Base-by-base conservation (phyloP, 805 yeast species). In the Saccharomycopsis schoenii region DNA sequence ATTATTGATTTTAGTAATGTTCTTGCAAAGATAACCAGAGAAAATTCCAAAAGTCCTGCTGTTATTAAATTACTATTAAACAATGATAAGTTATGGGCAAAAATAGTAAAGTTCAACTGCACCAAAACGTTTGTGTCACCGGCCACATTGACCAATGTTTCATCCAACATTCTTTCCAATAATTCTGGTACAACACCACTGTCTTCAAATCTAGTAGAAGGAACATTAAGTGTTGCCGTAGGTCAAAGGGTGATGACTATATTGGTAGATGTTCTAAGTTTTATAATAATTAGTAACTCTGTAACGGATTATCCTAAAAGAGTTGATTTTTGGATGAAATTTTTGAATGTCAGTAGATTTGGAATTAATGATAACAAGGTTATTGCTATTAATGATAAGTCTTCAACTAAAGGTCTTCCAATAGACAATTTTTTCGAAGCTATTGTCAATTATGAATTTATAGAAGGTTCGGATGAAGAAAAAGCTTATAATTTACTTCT, bases 311-410 rank as follows among this genome's bases (percentile, higher is more conserved):
- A 56, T 21, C 37, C 37, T 41, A 47, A 56, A 24, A 42, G 58
- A 42, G 51, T 56, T n/a, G 54, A 43, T 29, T 5, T 40, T 34
- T 56, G 58, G 58, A 21, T 56, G 36, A 36, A 56, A 34, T 56
- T 56, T 56, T 56, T 56, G 39, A 56, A 56, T 15, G 36, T 40
- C 17, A 36, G 29, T 14, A 36, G 14, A 34, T n/a, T 24, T 34
- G 56, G 29, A 24, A 12, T 21, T 25, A 42, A 15, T 10, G 52
- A 21, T 29, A 42, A 41, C 15, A 17, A 56, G 36, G 34, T 8
- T 24, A 25, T 5, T 19, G 36, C 14, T 2, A 4, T 19, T 1
- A 42, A 42, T 56, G 17, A 19, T 14, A 1, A 15, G 2, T 15
- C 29, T 9, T 9, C 52, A 12, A 24, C 21, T 24, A 25, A 47